phyloP scores from a whole-genome alignment of 805 yeast genomes.

The Metschnikowia dekortorum region DNA sequence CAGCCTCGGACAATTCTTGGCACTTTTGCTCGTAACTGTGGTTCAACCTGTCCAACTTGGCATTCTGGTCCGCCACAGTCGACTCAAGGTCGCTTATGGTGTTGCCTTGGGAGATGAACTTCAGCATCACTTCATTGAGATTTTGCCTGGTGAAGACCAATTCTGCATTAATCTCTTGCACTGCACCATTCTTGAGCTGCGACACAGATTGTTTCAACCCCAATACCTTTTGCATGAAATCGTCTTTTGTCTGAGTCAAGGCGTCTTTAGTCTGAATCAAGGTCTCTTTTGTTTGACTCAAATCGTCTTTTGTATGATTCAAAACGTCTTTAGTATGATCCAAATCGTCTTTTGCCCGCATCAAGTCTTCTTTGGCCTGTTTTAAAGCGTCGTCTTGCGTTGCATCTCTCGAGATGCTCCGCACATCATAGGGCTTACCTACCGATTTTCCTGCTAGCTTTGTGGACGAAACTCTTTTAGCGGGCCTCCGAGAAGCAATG shows the following conservation, averaged over 20 bases:
- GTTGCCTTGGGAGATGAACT: slow-evolving; percentile 1
- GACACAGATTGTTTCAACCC: not conserved
- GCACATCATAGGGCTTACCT: not conserved
- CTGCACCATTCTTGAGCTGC: not conserved
- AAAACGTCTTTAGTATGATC: too few species aligned
- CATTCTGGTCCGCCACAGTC: not conserved
- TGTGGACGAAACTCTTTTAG: not conserved
- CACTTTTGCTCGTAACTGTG: not conserved
- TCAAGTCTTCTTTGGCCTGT: not conserved
- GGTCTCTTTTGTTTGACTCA: too few species aligned
- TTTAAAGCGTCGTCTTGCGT: not conserved
- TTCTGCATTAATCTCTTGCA: not conserved
- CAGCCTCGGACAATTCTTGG: not conserved
- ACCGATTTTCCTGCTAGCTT: not conserved
- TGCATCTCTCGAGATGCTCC: not conserved
- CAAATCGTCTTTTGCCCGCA: too few species aligned
- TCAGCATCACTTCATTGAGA: not conserved
- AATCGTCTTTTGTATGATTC: too few species aligned
- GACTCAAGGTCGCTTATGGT: not conserved
- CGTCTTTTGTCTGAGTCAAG: not conserved
- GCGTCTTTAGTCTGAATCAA: too few species aligned
- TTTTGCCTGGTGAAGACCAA: not conserved
- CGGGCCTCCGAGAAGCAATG: slow-evolving; percentile 19
- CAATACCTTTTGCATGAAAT: not conserved
- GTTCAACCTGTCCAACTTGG: not conserved